Base-by-base conservation (phyloP, 192 early-diverging fungal species). In the Coemansia pectinata region DNA sequence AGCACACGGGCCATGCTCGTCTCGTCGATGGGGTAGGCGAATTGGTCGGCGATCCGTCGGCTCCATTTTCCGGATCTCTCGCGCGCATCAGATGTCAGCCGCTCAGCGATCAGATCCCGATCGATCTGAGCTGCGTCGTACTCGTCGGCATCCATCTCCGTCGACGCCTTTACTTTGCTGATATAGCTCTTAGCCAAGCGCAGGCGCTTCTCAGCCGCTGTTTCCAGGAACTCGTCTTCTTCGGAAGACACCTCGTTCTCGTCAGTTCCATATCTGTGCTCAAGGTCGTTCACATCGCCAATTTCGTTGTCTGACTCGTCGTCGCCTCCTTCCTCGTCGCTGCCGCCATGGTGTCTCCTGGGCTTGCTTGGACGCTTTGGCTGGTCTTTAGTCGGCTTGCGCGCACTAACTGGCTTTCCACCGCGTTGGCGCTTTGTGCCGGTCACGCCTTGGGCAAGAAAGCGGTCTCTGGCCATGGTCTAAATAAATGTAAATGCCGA, bases 151-250 rank as follows among this genome's bases (percentile, higher is more conserved):
- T 89, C 88, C 39, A 83, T 72, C 77, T 84, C 60, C 17, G 77
- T 73, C 5, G 70, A 67, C 48, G 39, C 84, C 69, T 92, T 80
- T 40, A 98, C 87, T 61, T 89, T 92, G 50, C 87, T 84, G 29
- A 99, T 85, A 74, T 99, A 99, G 42, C 87, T 83, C 85, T 98
- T 98, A 40, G 98, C 96, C 62, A 99, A 83, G 33, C 98, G 86
- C 66, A 97, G 79, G 15, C 96, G 89, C 72, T 98, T 98, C 71
- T 96, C 93, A 0, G 96, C 94, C 1, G 96, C 88, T 1, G 95
- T 94, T 76, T 99, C 98, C 23, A 85, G 70, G 58, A 89, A 85
- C 61, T 85, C 88, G 45, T 92, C 89, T 4, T 89, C 91, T 4
- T 89, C 91, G 9, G 85, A 87, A 11, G 74, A 73, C 12, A 67